phyloP scores from a whole-genome alignment of 257 asterid species.

The Apocynum venetum region DNA sequence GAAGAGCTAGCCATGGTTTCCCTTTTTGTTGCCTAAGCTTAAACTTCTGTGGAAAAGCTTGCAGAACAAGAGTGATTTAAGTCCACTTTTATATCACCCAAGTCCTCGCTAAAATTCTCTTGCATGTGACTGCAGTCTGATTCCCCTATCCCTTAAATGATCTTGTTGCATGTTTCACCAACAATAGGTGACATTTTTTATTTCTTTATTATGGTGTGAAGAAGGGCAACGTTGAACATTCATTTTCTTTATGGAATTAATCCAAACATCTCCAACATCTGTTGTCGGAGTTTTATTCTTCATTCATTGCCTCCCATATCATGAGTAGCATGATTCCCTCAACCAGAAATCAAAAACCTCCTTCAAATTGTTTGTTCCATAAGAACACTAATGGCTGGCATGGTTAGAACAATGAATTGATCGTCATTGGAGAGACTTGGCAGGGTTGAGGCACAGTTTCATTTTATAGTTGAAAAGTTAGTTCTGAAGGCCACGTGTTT shows the following conservation, averaged over 20 bases:
- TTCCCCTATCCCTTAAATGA: constrained; percentile 22
- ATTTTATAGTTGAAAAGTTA: background rate
- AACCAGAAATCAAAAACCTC: background rate
- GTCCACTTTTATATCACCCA: background rate
- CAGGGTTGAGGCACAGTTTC: background rate
- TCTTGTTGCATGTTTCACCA: constrained; percentile 35
- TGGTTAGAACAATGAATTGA: constrained; percentile 9
- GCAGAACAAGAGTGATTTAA: constrained; percentile 8
- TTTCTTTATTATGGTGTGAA: constrained; percentile 21
- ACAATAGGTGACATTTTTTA: constrained; percentile 29
- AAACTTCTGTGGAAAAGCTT: constrained; percentile 1
- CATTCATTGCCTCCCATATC: constrained; percentile 16
- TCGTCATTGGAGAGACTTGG: background rate
- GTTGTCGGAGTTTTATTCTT: background rate
- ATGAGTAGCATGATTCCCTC: constrained; percentile 17
- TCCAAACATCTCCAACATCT: background rate
- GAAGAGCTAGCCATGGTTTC: constrained; percentile 41
- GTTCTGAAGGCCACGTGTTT: background rate
- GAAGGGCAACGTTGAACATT: constrained; percentile 21
- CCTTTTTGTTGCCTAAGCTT: background rate
- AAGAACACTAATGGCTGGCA: constrained; percentile 16
- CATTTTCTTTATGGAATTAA: background rate
- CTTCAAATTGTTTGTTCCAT: background rate
- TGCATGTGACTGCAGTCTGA: constrained; percentile 47
- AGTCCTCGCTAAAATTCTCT: constrained; percentile 10